Percentiles rank a stretch among this genome's conserved stretches.
Conservation (phyloP, 352 stramenopile genomes). For the Aphanomyces invadans region DNA sequence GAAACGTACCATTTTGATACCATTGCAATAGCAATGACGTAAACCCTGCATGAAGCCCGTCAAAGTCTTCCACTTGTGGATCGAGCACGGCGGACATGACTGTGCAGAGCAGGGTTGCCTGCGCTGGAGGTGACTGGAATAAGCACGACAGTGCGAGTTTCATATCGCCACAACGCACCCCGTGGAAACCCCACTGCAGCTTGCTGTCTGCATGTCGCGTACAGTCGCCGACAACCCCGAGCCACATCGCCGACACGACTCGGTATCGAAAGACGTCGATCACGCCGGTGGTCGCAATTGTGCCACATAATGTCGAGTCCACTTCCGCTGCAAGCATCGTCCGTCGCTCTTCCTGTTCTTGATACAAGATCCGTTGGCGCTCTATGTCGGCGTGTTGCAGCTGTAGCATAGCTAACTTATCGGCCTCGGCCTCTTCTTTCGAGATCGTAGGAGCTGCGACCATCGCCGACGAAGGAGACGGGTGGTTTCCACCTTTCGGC, state of each 20-base stretch:
- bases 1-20: neutral
- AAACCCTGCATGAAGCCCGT: neutral
- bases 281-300: neutral
- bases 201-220: neutral
- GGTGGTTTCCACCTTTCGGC: no score
- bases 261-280: neutral
- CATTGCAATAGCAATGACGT: neutral
- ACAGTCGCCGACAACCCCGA: neutral
- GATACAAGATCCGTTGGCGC: neutral
- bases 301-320: neutral
- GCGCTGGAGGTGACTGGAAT: neutral
- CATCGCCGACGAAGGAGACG: neutral
- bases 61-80: neutral
- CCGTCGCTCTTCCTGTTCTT: neutral
- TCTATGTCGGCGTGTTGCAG: neutral
- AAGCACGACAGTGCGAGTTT: no score
- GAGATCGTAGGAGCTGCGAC: neutral
- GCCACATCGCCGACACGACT: neutral
- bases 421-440: neutral
- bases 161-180: neutral
- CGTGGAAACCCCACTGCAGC: neutral
- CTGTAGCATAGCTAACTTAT: neutral
- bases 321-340: neutral
- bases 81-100: neutral
- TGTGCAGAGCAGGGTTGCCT: neutral